Base-by-base conservation (phyloP, 331 rosid genomes). In the Phaseolus coccineus region DNA sequence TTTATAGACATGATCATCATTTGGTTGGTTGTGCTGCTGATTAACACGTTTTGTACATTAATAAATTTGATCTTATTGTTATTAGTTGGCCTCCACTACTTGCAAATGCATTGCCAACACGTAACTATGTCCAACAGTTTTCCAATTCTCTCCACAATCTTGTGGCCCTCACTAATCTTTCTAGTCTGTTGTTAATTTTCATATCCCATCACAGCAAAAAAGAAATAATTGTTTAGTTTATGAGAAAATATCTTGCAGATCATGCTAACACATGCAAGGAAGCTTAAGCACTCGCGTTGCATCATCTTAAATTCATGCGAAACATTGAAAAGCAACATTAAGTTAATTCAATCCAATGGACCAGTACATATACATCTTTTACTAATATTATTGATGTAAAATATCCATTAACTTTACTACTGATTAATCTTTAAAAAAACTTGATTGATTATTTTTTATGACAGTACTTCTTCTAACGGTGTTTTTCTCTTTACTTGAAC, bases 31-130 rank as follows among this genome's bases (percentile, higher is more conserved):
- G 63, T 73, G 79, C 31, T 73, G 79, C 31, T 72, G 70, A 44
- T 77, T 46, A 76, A 64, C 22, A n/a, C 59, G 69, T 71, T 56
- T 79, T 90, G 89, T 88, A 80, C 72, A 88, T 78, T 84, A 68
- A 77, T 68, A 68, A 77, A 46, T 24, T n/a, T 76, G 6, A 24
- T 10, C 0, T 68, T 69, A 13, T 46, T 47, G 40, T 69, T 51
- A 71, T 27, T 52, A 70, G 80, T 59, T 62, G 65, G 62, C 35
- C 48, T 59, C 82, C 81, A 78, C 58, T 65, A 64, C 42, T 67
- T 67, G 85, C 75, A 66, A 66, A 69, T 80, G 85, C 74, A 14
- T 46, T 69, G 74, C 74, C 58, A 40, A 46, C 74, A 69, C 39
- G 74, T 47, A 69, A 69, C 57, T 47, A 2, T 25, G 24, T 46